These are phyloP conservation scores for Nicotiana sylvestris DNA, from an alignment of 257 asterid species.

Conservation along the genomic window DNA sequence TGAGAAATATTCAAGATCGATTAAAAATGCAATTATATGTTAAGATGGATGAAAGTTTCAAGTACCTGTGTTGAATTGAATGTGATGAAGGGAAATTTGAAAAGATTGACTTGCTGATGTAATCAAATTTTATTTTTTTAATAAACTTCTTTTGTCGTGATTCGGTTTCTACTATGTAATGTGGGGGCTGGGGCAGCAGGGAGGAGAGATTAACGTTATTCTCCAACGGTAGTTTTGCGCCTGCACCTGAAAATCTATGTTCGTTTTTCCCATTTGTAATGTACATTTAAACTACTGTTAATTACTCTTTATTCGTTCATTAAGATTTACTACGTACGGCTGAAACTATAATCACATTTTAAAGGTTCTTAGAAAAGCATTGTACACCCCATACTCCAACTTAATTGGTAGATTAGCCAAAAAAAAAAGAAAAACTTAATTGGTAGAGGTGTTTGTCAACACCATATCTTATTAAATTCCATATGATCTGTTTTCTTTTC, in stretches of 20 bases:
- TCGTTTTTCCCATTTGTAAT: no score
- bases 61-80: conserved; percentile 6
- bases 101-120: neutral
- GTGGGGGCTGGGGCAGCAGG: neutral
- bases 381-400: no score
- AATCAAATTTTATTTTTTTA: neutral
- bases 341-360: no score
- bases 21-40: neutral
- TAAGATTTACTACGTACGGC: no score
- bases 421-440: no score
- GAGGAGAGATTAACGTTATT: neutral
- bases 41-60: neutral
- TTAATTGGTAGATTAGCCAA: no score
- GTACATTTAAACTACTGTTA: no score
- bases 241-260: neutral
- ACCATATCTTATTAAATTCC: no score
- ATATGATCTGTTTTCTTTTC: no score
- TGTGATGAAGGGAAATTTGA: conserved; percentile 1
- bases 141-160: neutral
- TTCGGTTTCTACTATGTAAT: neutral
- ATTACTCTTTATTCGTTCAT: no score
- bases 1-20: neutral
- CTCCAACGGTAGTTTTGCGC: neutral
- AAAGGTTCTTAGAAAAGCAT: no score
- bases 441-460: no score